Conservation (phyloP, 345 rosid species). For the Eucalyptus sp. region DNA sequence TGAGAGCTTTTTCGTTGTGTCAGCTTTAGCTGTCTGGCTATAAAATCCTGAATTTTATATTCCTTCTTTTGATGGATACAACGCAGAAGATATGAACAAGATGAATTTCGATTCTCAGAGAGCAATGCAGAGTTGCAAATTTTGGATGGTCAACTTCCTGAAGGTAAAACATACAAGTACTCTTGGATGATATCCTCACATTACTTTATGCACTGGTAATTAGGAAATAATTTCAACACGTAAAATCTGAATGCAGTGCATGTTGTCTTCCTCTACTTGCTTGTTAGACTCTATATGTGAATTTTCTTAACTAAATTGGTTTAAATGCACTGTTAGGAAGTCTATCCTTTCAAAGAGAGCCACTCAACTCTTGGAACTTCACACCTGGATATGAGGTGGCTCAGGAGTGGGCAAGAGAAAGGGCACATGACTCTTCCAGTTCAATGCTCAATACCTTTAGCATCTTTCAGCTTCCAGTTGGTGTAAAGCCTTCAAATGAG, state of each 20-base stretch:
- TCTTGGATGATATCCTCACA: background rate
- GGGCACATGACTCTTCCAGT: slow-evolving; percentile 35
- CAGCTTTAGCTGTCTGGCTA: background rate
- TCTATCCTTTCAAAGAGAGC: slow-evolving; percentile 56
- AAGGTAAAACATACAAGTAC: slow-evolving; percentile 30
- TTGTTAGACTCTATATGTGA: background rate
- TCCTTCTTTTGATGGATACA: background rate
- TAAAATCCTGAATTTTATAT: background rate
- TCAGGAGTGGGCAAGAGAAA: slow-evolving; percentile 56
- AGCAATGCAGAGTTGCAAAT: background rate
- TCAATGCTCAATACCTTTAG: slow-evolving; percentile 39
- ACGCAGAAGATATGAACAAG: slow-evolving; percentile 18
- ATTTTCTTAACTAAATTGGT: background rate
- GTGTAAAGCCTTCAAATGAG: slow-evolving; percentile 59
- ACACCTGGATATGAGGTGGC: slow-evolving; percentile 64
- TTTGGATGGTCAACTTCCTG: slow-evolving; percentile 21
- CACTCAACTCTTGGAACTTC: slow-evolving; percentile 47
- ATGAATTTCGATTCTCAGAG: slow-evolving; percentile 14
- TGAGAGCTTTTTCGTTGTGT: background rate
- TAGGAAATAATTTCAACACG: background rate
- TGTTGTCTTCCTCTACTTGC: background rate
- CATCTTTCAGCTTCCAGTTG: slow-evolving; percentile 74
- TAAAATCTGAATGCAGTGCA: background rate
- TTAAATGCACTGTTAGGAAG: slow-evolving; percentile 23
- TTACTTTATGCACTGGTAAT: background rate